These are phyloP conservation scores for Lichenothelia convexa DNA, from an alignment of 495 filamentous ascomycete genomes.

Conservation along the genomic window DNA sequence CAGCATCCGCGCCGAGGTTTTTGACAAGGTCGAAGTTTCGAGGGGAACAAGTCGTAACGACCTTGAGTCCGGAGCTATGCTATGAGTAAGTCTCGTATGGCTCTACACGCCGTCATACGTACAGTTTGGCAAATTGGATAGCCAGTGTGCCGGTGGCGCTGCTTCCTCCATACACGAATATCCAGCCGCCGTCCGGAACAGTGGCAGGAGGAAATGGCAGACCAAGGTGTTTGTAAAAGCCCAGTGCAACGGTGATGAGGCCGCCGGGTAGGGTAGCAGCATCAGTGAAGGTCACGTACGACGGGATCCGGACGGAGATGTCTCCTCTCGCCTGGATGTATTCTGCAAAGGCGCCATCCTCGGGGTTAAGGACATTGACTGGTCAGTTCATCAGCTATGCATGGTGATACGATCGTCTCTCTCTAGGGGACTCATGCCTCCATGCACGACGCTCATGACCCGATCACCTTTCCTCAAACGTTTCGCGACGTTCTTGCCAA, in stretches of 20 bases:
- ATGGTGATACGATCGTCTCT: too few relatives aligned
- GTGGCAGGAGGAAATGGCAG: constrained; percentile 21
- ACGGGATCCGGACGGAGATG: constrained; percentile 32
- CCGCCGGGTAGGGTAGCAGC: constrained; percentile 39
- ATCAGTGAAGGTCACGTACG: constrained; percentile 32
- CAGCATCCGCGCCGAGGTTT: constrained; percentile 29
- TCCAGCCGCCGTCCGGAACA: constrained; percentile 8
- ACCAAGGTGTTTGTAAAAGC: constrained; percentile 26
- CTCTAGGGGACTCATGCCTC: constrained; percentile 29
- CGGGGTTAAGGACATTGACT: too few relatives aligned
- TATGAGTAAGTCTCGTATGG: background rate
- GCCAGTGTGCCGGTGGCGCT: constrained; percentile 35
- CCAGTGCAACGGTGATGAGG: constrained; percentile 30
- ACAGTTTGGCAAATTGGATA: constrained; percentile 35
- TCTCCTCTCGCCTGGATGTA: constrained; percentile 33
- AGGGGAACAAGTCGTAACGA: constrained; percentile 37
- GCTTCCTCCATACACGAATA: constrained; percentile 35
- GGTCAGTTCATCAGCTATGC: too few relatives aligned
- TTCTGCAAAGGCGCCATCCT: constrained; percentile 37
- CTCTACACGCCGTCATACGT: constrained; percentile 3
- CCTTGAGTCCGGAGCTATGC: constrained; percentile 21
- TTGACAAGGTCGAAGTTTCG: constrained; percentile 35
- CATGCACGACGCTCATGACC: constrained; percentile 32
- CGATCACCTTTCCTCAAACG: constrained; percentile 31
- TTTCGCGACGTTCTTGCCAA: constrained; percentile 32